Evolutionary conservation across 176 grass and related monocot genomes (phyloP).

Genomic region (Zoysia japonica): DNA sequence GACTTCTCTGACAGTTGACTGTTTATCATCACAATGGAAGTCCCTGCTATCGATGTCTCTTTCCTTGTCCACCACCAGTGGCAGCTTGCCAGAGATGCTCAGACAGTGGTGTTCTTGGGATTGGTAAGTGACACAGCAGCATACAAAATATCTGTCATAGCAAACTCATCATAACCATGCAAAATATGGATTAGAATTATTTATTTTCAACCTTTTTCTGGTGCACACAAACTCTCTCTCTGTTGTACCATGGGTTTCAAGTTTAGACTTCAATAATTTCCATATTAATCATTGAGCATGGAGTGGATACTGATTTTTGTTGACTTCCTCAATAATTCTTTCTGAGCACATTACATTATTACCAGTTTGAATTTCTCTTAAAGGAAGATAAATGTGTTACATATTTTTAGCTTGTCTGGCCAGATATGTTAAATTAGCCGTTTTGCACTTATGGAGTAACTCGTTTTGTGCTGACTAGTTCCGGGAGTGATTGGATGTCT

Average conservation of each 20-base stretch:
- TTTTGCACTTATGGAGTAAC: conserved; percentile 27
- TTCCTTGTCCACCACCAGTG: conserved; percentile 79
- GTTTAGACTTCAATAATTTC: conserved; percentile 13
- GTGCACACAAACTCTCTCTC: neutral
- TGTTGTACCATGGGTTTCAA: neutral
- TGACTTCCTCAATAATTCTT: conserved; percentile 10
- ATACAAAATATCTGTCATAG: neutral
- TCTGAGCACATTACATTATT: neutral
- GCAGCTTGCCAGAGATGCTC: conserved; percentile 92
- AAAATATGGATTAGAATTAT: conserved; percentile 18
- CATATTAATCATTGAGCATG: conserved; percentile 15
- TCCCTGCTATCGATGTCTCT: conserved; percentile 94
- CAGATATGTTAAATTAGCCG: neutral
- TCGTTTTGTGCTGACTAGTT: conserved; percentile 58
- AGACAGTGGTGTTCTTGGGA: conserved; percentile 91
- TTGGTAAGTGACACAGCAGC: conserved; percentile 57
- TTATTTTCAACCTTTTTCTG: neutral
- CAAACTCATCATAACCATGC: neutral
- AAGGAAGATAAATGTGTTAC: neutral
- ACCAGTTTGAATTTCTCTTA: neutral
- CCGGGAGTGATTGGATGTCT: conserved; percentile 92
- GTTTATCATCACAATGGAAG: conserved; percentile 95
- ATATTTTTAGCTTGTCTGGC: neutral
- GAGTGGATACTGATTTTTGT: neutral
- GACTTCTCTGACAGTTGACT: conserved; percentile 63